These are phyloP conservation scores for Anthracocystis setariae DNA, from an alignment of 1,284 basidiomycete genomes.

Conservation along the genomic window DNA sequence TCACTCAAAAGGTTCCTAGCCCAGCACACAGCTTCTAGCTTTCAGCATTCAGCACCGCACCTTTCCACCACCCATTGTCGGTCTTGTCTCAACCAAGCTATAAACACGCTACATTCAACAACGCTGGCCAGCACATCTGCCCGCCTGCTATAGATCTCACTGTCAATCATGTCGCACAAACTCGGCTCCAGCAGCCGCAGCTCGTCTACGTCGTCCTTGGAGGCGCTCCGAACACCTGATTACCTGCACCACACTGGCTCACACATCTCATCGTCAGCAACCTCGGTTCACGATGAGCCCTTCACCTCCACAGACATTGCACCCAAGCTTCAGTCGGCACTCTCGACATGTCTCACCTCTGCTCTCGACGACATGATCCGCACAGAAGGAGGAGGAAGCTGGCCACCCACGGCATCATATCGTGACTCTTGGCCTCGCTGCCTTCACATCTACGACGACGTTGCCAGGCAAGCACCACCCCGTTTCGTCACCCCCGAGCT, in stretches of 20 bases:
- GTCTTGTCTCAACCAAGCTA: too few species aligned
- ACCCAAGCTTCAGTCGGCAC: slow-evolving; percentile 32
- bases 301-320: slow-evolving; percentile 21
- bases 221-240: slow-evolving; percentile 31
- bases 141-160: background rate
- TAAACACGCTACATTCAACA: too few species aligned
- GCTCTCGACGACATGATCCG: slow-evolving; percentile 40
- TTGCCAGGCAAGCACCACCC: slow-evolving; percentile 35
- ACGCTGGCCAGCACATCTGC: background rate
- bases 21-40: too few species aligned
- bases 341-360: slow-evolving; percentile 19
- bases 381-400: slow-evolving; percentile 40
- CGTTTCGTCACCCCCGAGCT: slow-evolving; percentile 41
- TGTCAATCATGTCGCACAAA: slow-evolving; percentile 18
- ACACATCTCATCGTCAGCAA: slow-evolving; percentile 40
- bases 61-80: too few species aligned
- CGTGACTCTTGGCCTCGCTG: slow-evolving; percentile 39
- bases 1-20: background rate
- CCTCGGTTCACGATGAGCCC: slow-evolving; percentile 36
- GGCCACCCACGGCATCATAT: slow-evolving; percentile 45
- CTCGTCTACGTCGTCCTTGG: slow-evolving; percentile 40
- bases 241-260: slow-evolving; percentile 26
- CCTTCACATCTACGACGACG: slow-evolving; percentile 37
- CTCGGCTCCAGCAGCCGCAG: slow-evolving; percentile 33
- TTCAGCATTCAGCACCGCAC: too few species aligned